Evolutionary conservation across 345 rosid species (phyloP).

Genomic region (Moricandia arvensis): DNA sequence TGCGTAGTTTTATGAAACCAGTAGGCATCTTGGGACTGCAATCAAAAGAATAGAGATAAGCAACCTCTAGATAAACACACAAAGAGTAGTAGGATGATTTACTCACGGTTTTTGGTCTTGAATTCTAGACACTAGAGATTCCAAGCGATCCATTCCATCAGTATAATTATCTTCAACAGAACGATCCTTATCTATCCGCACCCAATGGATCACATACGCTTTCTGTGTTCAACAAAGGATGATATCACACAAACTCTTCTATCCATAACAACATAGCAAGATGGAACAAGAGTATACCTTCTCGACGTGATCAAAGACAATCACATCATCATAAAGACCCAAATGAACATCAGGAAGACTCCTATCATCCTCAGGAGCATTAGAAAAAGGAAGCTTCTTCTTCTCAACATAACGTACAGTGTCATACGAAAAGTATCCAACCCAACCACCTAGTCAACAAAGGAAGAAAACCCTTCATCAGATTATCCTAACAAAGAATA

Average conservation of each 20-base stretch:
- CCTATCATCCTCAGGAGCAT: no score
- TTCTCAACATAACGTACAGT: no score
- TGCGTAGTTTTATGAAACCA: constrained; percentile 61
- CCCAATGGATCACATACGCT: constrained; percentile 94
- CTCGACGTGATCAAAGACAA: constrained; percentile 90
- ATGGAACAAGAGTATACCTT: constrained; percentile 49
- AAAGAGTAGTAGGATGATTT: constrained; percentile 22
- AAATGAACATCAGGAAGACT: constrained; percentile 91
- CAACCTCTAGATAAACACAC: not conserved
- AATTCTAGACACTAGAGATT: constrained; percentile 66
- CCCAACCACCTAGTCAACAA: constrained; percentile 62
- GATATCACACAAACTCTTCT: not conserved
- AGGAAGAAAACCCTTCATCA: not conserved
- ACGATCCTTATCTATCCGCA: constrained; percentile 68
- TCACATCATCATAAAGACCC: no score
- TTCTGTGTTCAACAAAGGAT: constrained; percentile 49
- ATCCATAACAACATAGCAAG: not conserved
- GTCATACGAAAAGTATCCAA: no score
- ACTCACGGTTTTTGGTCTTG: constrained; percentile 77
- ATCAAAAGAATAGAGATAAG: constrained; percentile 6
- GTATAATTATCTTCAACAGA: constrained; percentile 67
- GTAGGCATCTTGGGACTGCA: constrained; percentile 74
- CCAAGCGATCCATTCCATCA: constrained; percentile 75
- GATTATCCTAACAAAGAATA: not conserved
- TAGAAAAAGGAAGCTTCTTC: no score